Conservation (phyloP, 768 basidiomycete species). For the Pleurotus citrinopileatus region DNA sequence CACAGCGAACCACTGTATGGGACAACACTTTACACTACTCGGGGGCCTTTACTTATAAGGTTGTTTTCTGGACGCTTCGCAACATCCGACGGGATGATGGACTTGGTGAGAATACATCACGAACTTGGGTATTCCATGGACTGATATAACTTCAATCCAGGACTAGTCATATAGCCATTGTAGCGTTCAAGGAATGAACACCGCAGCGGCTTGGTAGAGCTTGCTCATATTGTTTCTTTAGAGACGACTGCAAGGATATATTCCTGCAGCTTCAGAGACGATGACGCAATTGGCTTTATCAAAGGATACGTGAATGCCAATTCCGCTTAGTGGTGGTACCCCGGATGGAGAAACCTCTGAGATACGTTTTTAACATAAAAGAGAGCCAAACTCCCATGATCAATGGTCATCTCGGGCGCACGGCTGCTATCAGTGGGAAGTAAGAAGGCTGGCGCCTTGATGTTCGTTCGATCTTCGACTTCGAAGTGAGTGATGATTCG, state of each 20-base stretch:
- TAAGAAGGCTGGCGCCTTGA: no score
- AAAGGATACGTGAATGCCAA: neutral
- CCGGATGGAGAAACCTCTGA: constrained; percentile 7
- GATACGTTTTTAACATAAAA: neutral
- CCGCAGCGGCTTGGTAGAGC: no score
- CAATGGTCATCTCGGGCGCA: constrained; percentile 4
- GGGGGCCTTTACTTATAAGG: no score
- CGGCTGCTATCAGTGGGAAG: constrained; percentile 7
- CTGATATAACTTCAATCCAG: no score
- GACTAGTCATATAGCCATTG: no score
- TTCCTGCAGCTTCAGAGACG: neutral
- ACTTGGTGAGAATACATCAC: neutral
- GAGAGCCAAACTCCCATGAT: constrained; percentile 4
- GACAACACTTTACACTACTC: no score
- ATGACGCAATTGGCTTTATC: neutral
- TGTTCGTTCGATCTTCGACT: neutral
- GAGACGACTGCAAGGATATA: no score
- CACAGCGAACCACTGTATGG: no score
- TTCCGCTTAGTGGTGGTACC: neutral
- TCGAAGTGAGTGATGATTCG: neutral
- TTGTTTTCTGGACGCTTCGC: neutral
- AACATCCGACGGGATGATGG: neutral
- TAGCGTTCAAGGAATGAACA: no score
- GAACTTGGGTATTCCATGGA: no score
- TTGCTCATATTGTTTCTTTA: no score